phyloP scores from a whole-genome alignment of 2,329 filamentous ascomycete genomes.

The Monilinia fructicola region DNA sequence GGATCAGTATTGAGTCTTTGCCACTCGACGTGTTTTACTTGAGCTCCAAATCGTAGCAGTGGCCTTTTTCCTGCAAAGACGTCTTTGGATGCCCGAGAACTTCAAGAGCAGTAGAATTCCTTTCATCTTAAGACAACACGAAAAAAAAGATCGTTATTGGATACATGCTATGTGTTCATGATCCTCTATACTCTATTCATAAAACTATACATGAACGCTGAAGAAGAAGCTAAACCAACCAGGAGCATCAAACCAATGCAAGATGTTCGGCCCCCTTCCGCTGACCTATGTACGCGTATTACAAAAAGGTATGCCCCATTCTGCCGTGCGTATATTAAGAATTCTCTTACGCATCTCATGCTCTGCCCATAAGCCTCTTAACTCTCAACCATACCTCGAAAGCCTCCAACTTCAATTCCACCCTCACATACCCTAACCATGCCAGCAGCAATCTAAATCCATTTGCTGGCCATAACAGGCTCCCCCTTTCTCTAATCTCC shows the following conservation, averaged over 20 bases:
- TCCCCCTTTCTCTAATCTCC: slow-evolving; percentile 52
- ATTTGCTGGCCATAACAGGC: slow-evolving; percentile 59
- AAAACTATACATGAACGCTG: background rate
- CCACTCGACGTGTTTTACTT: background rate
- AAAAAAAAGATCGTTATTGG: background rate
- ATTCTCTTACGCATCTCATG: background rate
- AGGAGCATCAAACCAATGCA: background rate
- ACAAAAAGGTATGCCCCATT: background rate
- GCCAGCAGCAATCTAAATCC: slow-evolving; percentile 54
- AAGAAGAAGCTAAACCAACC: background rate
- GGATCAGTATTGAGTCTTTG: background rate
- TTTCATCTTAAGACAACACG: background rate
- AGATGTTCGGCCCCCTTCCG: background rate
- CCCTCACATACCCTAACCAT: slow-evolving; percentile 57
- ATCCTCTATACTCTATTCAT: background rate
- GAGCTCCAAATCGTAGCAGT: background rate
- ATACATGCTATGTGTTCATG: background rate
- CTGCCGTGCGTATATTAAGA: background rate
- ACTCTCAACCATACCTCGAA: slow-evolving; percentile 62
- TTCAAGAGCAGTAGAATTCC: background rate
- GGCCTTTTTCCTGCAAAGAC: background rate
- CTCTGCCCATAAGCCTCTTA: slow-evolving; percentile 48
- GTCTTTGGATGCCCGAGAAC: background rate
- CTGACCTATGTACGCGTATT: background rate
- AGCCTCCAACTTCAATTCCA: slow-evolving; percentile 61